These are phyloP conservation scores for Fusarium lyarnte DNA, from an alignment of 2,329 filamentous ascomycete genomes.

Conservation along the genomic window DNA sequence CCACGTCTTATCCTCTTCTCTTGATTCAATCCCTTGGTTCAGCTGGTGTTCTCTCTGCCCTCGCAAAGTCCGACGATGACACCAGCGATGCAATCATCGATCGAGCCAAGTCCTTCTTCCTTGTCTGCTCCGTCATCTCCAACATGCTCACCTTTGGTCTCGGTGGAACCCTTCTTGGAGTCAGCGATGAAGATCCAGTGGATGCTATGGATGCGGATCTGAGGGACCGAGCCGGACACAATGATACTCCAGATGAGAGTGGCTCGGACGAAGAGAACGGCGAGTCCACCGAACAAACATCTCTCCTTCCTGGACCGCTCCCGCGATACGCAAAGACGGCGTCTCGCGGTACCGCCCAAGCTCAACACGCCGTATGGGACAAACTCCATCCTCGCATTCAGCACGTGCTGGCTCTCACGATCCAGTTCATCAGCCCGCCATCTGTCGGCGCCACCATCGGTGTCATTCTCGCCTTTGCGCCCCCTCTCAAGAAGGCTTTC, in stretches of 20 bases:
- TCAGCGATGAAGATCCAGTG: slow-evolving; percentile 23
- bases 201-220: slow-evolving; percentile 18
- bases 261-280: background rate
- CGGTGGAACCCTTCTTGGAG: slow-evolving; percentile 22
- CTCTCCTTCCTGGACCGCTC: slow-evolving; percentile 18
- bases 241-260: background rate
- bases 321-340: slow-evolving; percentile 19
- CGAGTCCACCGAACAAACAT: slow-evolving; percentile 14
- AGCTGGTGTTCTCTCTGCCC: slow-evolving; percentile 16
- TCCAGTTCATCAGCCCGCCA: slow-evolving; percentile 26
- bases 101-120: slow-evolving; percentile 29
- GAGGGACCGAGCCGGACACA: slow-evolving; percentile 13
- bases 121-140: slow-evolving; percentile 29
- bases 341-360: slow-evolving; percentile 5
- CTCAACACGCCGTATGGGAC: slow-evolving; percentile 21
- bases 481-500: slow-evolving; percentile 25
- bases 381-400: slow-evolving; percentile 10
- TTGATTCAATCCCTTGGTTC: slow-evolving; percentile 29
- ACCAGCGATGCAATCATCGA: slow-evolving; percentile 12
- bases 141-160: slow-evolving; percentile 31
- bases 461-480: slow-evolving; percentile 9
- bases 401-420: background rate
- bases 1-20: slow-evolving; percentile 25
- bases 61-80: slow-evolving; percentile 25
- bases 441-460: slow-evolving; percentile 13